A percentile compares a stretch with the other conserved stretches of the same genome.
phyloP scores from a whole-genome alignment of 352 stramenopile genomes.

The Peronospora destructor region DNA sequence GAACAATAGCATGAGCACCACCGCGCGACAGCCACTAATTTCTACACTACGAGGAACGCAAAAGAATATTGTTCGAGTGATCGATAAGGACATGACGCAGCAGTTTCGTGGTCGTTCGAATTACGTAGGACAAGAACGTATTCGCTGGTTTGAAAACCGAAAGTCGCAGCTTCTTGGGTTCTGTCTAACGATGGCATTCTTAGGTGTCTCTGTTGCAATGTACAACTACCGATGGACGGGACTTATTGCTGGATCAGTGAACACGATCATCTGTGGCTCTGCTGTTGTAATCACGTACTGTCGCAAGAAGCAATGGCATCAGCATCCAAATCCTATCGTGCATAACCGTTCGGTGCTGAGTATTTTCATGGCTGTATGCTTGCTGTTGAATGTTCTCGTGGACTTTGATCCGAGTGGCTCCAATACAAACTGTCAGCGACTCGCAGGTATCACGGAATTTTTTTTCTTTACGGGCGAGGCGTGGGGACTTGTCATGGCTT shows the following conservation, averaged over 20 bases:
- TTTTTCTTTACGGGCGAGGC: slow-evolving; percentile 86
- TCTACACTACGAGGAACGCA: slow-evolving; percentile 46
- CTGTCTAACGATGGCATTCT: slow-evolving; percentile 80
- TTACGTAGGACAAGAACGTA: slow-evolving; percentile 59
- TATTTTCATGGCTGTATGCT: slow-evolving; percentile 79
- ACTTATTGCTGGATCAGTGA: slow-evolving; percentile 81
- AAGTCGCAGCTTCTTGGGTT: slow-evolving; percentile 84
- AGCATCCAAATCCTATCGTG: slow-evolving; percentile 86
- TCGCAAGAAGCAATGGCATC: slow-evolving; percentile 84
- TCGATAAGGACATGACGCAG: slow-evolving; percentile 86
- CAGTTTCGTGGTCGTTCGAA: slow-evolving; percentile 77
- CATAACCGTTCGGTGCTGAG: slow-evolving; percentile 78
- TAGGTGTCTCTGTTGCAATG: slow-evolving; percentile 78
- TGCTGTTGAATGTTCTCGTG: slow-evolving; percentile 79
- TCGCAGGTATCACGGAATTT: slow-evolving; percentile 84
- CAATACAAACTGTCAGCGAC: slow-evolving; percentile 51
- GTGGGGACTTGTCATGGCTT: slow-evolving; percentile 85
- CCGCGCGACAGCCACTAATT: slow-evolving; percentile 59
- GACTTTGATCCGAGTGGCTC: slow-evolving; percentile 61
- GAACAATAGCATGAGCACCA: slow-evolving; percentile 37
- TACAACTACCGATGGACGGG: slow-evolving; percentile 86
- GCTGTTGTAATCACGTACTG: slow-evolving; percentile 83
- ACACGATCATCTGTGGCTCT: slow-evolving; percentile 83
- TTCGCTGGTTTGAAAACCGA: slow-evolving; percentile 85
- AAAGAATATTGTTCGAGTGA: slow-evolving; percentile 83